Conservation (phyloP, 805 yeast genomes). For the Zygoascus biomembranicola region DNA sequence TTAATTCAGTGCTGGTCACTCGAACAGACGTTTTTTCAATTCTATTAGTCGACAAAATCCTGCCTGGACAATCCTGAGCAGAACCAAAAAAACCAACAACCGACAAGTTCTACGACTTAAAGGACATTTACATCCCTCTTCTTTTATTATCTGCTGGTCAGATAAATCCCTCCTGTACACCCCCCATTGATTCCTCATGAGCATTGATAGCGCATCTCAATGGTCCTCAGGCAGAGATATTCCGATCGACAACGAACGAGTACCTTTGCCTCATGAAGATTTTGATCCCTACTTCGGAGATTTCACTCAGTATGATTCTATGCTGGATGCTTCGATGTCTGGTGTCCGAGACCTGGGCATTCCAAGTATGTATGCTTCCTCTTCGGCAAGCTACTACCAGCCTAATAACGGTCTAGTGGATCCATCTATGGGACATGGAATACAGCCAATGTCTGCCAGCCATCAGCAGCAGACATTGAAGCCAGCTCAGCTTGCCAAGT, state of each 20-base stretch:
- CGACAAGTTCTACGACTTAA: not conserved
- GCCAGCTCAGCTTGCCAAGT: conserved; percentile 19
- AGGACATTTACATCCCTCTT: not conserved
- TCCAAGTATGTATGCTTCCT: not conserved
- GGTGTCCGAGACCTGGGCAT: conserved; percentile 58
- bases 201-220: not conserved
- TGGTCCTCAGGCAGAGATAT: not conserved
- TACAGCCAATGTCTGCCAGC: not conserved
- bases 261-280: conserved; percentile 48
- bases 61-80: not conserved
- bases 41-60: not conserved
- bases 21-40: not conserved
- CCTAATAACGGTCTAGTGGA: not conserved
- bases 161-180: not conserved
- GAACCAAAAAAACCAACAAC: not conserved
- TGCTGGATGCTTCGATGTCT: conserved; percentile 48
- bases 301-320: conserved; percentile 37
- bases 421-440: not conserved
- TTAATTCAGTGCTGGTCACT: not conserved
- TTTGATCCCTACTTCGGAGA: conserved; percentile 39
- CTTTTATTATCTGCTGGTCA: not conserved
- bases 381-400: not conserved
- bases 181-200: not conserved
- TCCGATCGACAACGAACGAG: conserved; percentile 5
- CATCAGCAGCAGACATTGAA: conserved; percentile 6